Percentiles rank a stretch among this genome's conserved stretches.
These are phyloP conservation scores for Vaccinium corymbosum DNA, from an alignment of 148 eudicot genomes.

Conservation along the genomic window DNA sequence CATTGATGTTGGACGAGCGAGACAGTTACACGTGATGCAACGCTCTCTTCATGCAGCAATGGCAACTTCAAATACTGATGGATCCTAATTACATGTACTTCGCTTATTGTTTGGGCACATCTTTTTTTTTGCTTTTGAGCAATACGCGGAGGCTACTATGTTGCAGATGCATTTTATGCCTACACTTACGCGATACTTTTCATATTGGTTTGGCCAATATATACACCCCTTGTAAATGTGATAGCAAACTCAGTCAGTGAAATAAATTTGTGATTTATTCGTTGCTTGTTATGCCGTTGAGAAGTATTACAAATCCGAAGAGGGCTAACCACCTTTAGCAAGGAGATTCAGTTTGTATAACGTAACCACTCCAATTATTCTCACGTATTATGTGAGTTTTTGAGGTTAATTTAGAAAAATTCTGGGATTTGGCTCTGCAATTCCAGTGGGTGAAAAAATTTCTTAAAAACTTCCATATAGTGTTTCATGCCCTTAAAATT, in stretches of 20 bases:
- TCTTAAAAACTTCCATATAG: no score
- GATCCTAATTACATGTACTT: constrained; percentile 3
- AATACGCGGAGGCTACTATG: neutral
- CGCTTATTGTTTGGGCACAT: neutral
- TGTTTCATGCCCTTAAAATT: no score
- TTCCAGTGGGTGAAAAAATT: no score
- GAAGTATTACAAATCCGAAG: neutral
- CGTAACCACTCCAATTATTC: neutral
- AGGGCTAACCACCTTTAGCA: neutral
- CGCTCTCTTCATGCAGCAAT: constrained; percentile 2
- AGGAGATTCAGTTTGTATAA: neutral
- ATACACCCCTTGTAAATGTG: constrained; percentile 7
- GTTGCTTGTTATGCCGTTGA: neutral
- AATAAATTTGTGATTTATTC: constrained; percentile 3
- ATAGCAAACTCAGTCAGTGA: neutral
- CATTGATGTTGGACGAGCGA: neutral
- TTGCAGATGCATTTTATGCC: neutral
- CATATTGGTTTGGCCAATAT: neutral
- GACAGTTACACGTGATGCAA: neutral
- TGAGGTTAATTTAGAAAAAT: no score
- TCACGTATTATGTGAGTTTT: no score
- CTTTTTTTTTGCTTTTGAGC: neutral
- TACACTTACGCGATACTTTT: no score
- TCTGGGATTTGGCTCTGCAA: no score
- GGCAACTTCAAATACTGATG: neutral